Evolutionary conservation across 371 early-diverging fungal species (phyloP), one percentile per base, ranked within the genome.

Genomic region (Fennellomyces sp.): DNA sequence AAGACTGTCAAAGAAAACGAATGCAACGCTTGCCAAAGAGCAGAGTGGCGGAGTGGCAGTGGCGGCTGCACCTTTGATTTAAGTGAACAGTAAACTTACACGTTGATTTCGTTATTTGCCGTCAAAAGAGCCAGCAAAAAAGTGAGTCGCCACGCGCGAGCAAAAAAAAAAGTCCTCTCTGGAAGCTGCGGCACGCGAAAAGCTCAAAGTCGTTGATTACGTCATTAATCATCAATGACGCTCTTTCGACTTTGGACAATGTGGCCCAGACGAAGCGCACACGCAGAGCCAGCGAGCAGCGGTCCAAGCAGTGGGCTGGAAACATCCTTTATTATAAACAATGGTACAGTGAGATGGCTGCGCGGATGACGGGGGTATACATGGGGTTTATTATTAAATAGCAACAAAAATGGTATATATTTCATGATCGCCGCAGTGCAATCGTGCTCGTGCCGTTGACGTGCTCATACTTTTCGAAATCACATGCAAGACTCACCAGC

Each of bases 101-200:
- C 17, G 45, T 45, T 27, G 45, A 45, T 45, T 45, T 45, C 45
- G 45, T 45, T 45, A 25, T 45, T 39, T 45, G 45, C 45, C 45
- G 4, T 45, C 45, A 45, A 45, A 23, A 45, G n/a, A 21, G 21
- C 45, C 45, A 45, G 21, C 45, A 45, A 23, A 33, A 33, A 33
- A 33, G 13, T 8, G 23, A 45, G 45, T 15, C 45, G n/a, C n/a
- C 12, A 45, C 45, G 45, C 45, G 45, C 23, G 19, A 45, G 19
- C 6, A 41, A 41, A 41, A 41, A 45, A 45, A 21, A 45, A 6
- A 10, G 4, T 45, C 23, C n/a, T n/a, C n/a, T n/a, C n/a, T n/a
- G n/a, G n/a, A 8, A n/a, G 45, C 45, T 45, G 45, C 45, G 45
- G 39, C 17, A 15, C 23, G 21, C 23, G 45, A 45, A 45, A 21